These are phyloP conservation scores for Capsella bursapastoris DNA, from an alignment of 345 rosid genomes.

Conservation along the genomic window DNA sequence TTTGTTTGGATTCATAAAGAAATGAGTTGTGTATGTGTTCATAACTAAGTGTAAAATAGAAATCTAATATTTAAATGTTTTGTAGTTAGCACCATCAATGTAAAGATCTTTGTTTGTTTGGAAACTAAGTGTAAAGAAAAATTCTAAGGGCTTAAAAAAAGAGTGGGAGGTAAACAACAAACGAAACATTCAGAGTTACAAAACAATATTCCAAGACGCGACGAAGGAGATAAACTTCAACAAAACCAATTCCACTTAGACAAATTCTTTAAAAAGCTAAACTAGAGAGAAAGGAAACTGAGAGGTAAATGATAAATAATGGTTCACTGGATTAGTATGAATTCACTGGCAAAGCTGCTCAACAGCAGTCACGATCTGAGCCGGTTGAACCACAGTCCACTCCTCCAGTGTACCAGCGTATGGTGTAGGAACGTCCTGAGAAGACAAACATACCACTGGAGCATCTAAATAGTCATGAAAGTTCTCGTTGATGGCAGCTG, in stretches of 20 bases:
- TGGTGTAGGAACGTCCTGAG: constrained; percentile 96
- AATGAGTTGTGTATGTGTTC: constrained; percentile 21
- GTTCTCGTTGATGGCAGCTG: constrained; percentile 85
- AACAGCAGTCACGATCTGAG: constrained; percentile 90
- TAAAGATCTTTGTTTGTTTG: neutral
- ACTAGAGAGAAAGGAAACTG: constrained; percentile 8
- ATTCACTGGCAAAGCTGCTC: constrained; percentile 86
- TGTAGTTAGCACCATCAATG: neutral
- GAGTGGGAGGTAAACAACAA: constrained; percentile 3
- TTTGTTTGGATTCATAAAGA: constrained; percentile 21
- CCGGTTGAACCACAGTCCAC: constrained; percentile 93
- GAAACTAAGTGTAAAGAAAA: neutral
- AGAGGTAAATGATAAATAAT: constrained; percentile 26
- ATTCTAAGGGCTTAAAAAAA: neutral
- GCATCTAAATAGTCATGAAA: constrained; percentile 94
- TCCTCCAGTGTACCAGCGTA: constrained; percentile 90
- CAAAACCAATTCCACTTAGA: constrained; percentile 28
- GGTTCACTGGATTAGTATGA: constrained; percentile 14
- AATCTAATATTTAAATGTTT: neutral
- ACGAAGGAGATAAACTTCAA: constrained; percentile 19
- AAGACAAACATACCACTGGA: constrained; percentile 89
- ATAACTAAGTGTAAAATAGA: constrained; percentile 24
- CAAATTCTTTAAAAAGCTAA: constrained; percentile 24
- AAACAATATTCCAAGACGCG: constrained; percentile 27
- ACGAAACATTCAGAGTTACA: constrained; percentile 18